Evolutionary conservation across 2,329 filamentous ascomycete species (phyloP).

Genomic region (Pseudogymnoascus sp.): DNA sequence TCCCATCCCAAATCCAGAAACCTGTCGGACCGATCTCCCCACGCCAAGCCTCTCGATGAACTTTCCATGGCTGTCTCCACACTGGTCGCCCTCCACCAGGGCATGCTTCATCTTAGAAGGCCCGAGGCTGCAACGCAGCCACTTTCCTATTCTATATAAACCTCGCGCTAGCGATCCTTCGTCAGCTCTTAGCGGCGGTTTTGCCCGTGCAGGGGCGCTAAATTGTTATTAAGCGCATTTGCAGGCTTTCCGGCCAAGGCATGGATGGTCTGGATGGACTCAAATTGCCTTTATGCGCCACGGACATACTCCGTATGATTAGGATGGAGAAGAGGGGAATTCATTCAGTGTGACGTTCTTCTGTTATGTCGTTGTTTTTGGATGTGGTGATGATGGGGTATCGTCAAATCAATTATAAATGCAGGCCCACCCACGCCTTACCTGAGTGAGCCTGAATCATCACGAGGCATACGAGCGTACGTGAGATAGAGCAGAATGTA

Average conservation of each 20-base stretch:
- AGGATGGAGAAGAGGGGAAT: not conserved
- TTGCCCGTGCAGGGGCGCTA: not conserved
- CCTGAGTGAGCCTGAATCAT: not conserved
- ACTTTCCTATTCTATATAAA: conserved; percentile 7
- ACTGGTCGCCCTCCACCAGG: not conserved
- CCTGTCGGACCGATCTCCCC: not conserved
- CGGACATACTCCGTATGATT: not conserved
- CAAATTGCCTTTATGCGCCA: not conserved
- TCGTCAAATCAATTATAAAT: not conserved
- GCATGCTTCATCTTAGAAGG: not conserved
- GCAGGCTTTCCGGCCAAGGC: not conserved
- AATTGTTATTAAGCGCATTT: not conserved
- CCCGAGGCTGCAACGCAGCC: not conserved
- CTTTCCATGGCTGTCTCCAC: not conserved
- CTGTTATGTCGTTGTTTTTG: not conserved
- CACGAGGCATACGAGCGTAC: not conserved
- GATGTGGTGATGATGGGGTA: not conserved
- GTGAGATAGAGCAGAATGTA: not conserved
- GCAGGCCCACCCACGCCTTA: not conserved
- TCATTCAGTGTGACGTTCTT: not conserved
- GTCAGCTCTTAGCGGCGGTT: not conserved
- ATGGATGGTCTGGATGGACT: not conserved
- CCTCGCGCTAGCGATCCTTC: not conserved
- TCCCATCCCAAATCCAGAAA: not conserved
- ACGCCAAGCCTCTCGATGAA: not conserved